A percentile compares a stretch with the other conserved stretches of the same genome.
Conservation (phyloP, 23 red algal species). For the Gracilaria domingensis region DNA sequence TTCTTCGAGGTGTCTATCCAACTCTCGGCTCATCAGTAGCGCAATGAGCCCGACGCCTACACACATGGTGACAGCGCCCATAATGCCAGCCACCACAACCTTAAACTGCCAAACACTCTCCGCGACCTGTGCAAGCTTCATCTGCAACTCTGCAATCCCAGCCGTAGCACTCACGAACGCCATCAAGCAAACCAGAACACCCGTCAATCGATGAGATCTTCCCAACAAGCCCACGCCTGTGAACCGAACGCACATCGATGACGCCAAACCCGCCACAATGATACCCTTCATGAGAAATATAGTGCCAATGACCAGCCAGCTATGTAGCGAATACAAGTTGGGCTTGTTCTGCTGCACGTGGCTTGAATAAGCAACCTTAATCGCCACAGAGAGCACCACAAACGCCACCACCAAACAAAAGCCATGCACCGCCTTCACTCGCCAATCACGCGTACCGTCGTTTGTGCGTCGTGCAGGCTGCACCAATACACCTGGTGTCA, state of each 20-base stretch:
- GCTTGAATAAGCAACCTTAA: slow-evolving; percentile 44
- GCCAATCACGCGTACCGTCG: neutral
- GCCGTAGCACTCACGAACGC: neutral
- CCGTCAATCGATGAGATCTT: neutral
- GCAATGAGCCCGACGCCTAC: neutral
- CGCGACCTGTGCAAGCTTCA: neutral
- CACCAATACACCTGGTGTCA: slow-evolving; percentile 31
- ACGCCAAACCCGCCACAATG: slow-evolving; percentile 14
- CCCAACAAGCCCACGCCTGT: neutral
- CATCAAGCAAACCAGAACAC: neutral
- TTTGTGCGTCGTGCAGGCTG: neutral
- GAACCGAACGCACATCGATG: neutral
- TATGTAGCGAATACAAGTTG: slow-evolving; percentile 53
- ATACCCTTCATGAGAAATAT: slow-evolving; percentile 44
- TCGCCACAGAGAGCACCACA: slow-evolving; percentile 17
- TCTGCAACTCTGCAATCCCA: slow-evolving; percentile 39
- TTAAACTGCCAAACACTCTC: neutral
- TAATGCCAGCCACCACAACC: neutral
- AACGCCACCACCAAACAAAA: slow-evolving; percentile 19
- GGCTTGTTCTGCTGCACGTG: slow-evolving; percentile 26
- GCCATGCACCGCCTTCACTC: slow-evolving; percentile 16
- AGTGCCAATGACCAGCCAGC: slow-evolving; percentile 33
- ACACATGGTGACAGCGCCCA: slow-evolving; percentile 5
- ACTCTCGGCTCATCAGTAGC: neutral
- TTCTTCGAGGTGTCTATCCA: neutral